A percentile compares a stretch with the other conserved stretches of the same genome.
Conservation (phyloP, 129 eudicot genomes). For the Dittrichia graveolens region DNA sequence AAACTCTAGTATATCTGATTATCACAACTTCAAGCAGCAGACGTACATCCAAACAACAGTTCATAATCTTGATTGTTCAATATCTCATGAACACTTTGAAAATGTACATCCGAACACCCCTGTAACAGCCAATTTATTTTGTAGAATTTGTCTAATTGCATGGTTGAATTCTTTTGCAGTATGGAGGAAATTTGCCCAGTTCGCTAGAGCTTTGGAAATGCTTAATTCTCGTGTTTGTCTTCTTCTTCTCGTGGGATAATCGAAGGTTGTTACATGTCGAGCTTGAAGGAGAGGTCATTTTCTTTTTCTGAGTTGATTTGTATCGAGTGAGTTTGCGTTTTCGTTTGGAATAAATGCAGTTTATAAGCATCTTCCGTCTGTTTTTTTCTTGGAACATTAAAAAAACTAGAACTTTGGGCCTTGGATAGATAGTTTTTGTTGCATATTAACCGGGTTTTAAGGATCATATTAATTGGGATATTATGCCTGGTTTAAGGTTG, state of each 20-base stretch:
- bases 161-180: conserved; percentile 49
- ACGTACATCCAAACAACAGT: not conserved
- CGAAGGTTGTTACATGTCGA: not conserved
- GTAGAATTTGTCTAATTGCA: not conserved
- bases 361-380: not conserved
- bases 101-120: not conserved
- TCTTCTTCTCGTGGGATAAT: not conserved
- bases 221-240: conserved; percentile 7
- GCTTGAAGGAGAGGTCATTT: conserved; percentile 10
- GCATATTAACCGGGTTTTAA: no score
- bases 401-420: no score
- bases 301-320: not conserved
- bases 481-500: no score
- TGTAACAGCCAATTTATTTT: not conserved
- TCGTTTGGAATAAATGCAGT: not conserved
- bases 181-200: conserved; percentile 85
- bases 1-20: not conserved
- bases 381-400: no score
- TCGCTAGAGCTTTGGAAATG: conserved; percentile 9
- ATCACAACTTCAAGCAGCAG: not conserved
- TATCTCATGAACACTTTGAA: not conserved
- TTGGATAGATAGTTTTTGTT: no score
- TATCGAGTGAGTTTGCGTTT: not conserved
- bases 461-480: no score
- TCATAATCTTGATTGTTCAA: not conserved